Evolutionary conservation across 2,329 filamentous ascomycete genomes (phyloP), one percentile per base, ranked within the genome.

Genomic region (Aspergillus chevalieri): DNA sequence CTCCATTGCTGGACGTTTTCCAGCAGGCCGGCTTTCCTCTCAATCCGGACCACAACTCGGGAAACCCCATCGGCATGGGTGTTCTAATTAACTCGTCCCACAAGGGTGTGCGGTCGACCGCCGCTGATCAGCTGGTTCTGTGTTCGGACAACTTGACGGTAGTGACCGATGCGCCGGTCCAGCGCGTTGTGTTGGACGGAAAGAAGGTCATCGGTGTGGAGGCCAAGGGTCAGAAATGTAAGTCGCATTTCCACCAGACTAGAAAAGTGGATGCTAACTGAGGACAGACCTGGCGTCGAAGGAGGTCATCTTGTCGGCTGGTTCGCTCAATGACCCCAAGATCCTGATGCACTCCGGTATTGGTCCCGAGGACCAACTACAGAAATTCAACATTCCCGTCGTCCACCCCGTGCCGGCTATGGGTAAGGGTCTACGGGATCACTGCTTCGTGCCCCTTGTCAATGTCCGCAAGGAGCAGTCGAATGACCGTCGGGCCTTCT

Each of bases 31-130:
- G 79, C 0, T 68, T 76, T 33, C 65, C 72, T 0, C 53, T 75
- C 17, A 83, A 83, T 51, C 68, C 70, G 0, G 80, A 83, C 53
- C 72, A 79, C 38, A 83, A 84, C 53, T 78, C 75, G 6, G 81
- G 81, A 0, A 74, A 83, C 56, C 79, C 78, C 0, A 68, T 83
- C 24, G 82, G 82, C 3, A 74, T 83, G 65, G 74, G 73, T 1
- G 63, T 77, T 41, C 58, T 72, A n/a, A 74, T 79, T 53, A 77
- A 74, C 43, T 79, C 78, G 12, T 69, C 75, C 14, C 57, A 69
- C 26, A 66, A 74, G 6, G 79, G 78, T 0, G 45, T 70, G 8
- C 68, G 79, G 17, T 74, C 73, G 0, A 83, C 79, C 0, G 75
- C 80, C 0, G 68, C 68, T 1, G 79, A 81, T 51, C 65, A 82